phyloP scores from a whole-genome alignment of 768 basidiomycete species.

The Tylopilus rubrobrunneus region DNA sequence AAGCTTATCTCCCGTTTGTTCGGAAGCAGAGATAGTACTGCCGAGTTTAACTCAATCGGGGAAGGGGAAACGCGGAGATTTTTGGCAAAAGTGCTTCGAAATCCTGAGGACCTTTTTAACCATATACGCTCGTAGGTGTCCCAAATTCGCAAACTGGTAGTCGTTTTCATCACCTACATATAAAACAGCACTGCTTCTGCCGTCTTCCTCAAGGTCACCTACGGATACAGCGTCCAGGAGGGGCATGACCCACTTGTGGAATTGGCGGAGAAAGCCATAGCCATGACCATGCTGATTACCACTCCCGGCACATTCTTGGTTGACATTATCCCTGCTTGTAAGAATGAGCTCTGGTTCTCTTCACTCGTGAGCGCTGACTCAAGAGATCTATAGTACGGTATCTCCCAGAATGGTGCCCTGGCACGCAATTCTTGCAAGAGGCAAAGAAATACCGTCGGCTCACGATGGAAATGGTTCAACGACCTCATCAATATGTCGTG shows the following conservation, averaged over 20 bases:
- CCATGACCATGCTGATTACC: slow-evolving; percentile 5
- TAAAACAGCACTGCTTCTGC: slow-evolving; percentile 16
- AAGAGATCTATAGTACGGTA: slow-evolving; percentile 19
- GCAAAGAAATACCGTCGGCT: slow-evolving; percentile 25
- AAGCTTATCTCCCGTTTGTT: slow-evolving; percentile 8
- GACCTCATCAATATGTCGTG: slow-evolving; percentile 43
- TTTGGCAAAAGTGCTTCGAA: slow-evolving; percentile 12
- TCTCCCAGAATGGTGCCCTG: slow-evolving; percentile 35
- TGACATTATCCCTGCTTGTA: slow-evolving; percentile 21
- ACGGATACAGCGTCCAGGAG: slow-evolving; percentile 37
- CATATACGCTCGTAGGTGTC: slow-evolving; percentile 22
- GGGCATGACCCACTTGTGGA: slow-evolving; percentile 36
- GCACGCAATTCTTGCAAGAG: slow-evolving; percentile 31
- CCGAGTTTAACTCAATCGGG: slow-evolving; percentile 12
- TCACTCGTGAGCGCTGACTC: background rate
- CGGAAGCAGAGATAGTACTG: slow-evolving; percentile 9
- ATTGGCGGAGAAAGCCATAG: slow-evolving; percentile 24
- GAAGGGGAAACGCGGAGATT: slow-evolving; percentile 20
- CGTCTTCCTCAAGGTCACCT: slow-evolving; percentile 36
- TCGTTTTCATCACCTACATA: background rate
- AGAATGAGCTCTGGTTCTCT: background rate
- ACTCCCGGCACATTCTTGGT: slow-evolving; percentile 18
- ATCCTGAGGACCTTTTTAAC: slow-evolving; percentile 11
- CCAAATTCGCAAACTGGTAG: background rate
- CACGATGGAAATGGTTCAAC: slow-evolving; percentile 37